phyloP scores from a whole-genome alignment of 1,284 basidiomycete species.

The Mycosarcoma mackinlayi region DNA sequence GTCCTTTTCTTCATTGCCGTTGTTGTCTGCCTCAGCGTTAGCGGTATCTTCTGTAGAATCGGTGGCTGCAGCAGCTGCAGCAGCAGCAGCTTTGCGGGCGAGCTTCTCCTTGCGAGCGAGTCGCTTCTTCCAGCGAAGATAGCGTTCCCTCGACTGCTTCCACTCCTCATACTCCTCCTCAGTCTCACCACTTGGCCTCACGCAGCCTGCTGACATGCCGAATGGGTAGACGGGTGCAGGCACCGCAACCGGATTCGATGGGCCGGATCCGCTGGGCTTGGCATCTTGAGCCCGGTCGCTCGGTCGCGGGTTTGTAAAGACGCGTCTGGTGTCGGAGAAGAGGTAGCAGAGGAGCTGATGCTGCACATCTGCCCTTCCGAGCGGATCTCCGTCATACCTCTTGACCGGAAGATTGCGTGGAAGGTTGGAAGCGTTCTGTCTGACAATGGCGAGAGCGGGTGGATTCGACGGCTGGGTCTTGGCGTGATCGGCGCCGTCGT shows the following conservation, averaged over 20 bases:
- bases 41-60: slow-evolving; percentile 11
- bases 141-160: slow-evolving; percentile 34
- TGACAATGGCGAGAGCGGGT: slow-evolving; percentile 26
- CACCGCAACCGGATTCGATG: slow-evolving; percentile 18
- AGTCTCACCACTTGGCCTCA: slow-evolving; percentile 58
- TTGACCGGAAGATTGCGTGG: slow-evolving; percentile 66
- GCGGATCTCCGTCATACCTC: slow-evolving; percentile 64
- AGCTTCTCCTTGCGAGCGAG: slow-evolving; percentile 36
- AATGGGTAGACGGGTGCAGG: slow-evolving; percentile 61
- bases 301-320: slow-evolving; percentile 76
- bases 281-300: slow-evolving; percentile 24
- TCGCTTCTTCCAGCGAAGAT: slow-evolving; percentile 39
- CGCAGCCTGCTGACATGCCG: slow-evolving; percentile 58
- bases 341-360: slow-evolving; percentile 83
- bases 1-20: slow-evolving; percentile 44
- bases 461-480: slow-evolving; percentile 17
- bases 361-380: slow-evolving; percentile 75
- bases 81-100: slow-evolving; percentile 31
- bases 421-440: slow-evolving; percentile 39
- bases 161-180: slow-evolving; percentile 50
- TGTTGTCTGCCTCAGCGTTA: slow-evolving; percentile 12
- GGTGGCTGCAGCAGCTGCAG: slow-evolving; percentile 19
- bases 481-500: slow-evolving; percentile 6
- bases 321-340: slow-evolving; percentile 77
- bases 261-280: slow-evolving; percentile 27